phyloP scores from a whole-genome alignment of 2,329 filamentous ascomycete species.

The Diaporthe citriasiana region DNA sequence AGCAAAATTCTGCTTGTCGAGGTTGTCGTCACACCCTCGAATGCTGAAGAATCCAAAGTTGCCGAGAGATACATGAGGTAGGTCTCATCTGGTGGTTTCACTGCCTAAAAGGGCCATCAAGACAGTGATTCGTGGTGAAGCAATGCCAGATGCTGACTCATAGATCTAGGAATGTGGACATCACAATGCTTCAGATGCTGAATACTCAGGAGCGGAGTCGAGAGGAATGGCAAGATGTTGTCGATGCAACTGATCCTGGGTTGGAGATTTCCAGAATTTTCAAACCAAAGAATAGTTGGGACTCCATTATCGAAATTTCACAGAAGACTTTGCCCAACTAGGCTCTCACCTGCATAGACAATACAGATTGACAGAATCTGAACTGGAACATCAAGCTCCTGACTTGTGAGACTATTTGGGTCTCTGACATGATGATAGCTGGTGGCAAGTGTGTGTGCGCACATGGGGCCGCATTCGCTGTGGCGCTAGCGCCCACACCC shows the following conservation, averaged over 20 bases:
- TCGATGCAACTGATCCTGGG: neutral
- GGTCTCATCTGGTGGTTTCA: neutral
- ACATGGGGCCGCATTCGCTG: too few species aligned
- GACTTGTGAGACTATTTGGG: neutral
- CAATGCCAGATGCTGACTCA: neutral
- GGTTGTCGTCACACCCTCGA: slow-evolving; percentile 6
- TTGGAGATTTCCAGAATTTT: slow-evolving; percentile 5
- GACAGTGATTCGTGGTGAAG: too few species aligned
- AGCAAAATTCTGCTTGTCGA: slow-evolving; percentile 13
- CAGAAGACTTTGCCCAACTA: slow-evolving; percentile 10
- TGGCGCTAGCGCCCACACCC: too few species aligned
- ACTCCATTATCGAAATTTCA: slow-evolving; percentile 14
- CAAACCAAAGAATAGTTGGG: slow-evolving; percentile 21
- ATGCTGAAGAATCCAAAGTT: neutral
- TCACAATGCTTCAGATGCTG: slow-evolving; percentile 21
- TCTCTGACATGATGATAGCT: too few species aligned
- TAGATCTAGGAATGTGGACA: slow-evolving; percentile 6
- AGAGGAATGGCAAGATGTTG: slow-evolving; percentile 20
- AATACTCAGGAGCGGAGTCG: slow-evolving; percentile 20
- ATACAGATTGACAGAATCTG: too few species aligned
- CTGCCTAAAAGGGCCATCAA: neutral
- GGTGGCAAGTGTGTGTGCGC: too few species aligned
- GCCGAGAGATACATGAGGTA: slow-evolving; percentile 23
- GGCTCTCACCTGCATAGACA: neutral
- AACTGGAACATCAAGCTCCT: neutral